phyloP scores from a whole-genome alignment of 805 yeast species.

The Saturnispora ahearnii region DNA sequence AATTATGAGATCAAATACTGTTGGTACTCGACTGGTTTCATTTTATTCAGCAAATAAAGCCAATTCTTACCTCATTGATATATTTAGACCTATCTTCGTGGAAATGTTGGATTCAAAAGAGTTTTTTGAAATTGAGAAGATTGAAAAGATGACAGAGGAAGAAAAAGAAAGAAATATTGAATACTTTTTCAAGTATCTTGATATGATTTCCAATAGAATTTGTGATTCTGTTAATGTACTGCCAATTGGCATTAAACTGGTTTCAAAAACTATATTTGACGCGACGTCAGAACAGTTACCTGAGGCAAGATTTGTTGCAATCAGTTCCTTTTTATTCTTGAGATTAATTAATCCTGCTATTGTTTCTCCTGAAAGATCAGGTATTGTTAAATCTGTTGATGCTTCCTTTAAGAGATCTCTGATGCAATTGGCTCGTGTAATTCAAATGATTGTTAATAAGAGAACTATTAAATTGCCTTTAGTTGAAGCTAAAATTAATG shows the following conservation, averaged over 20 bases:
- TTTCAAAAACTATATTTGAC: slow-evolving; percentile 56
- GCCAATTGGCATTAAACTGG: slow-evolving; percentile 64
- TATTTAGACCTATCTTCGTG: slow-evolving; percentile 48
- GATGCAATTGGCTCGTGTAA: slow-evolving; percentile 69
- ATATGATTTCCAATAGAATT: slow-evolving; percentile 49
- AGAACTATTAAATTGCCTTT: slow-evolving; percentile 63
- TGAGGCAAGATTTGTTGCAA: slow-evolving; percentile 57
- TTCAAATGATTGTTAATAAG: slow-evolving; percentile 84
- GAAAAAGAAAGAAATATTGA: slow-evolving; percentile 35
- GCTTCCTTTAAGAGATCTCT: slow-evolving; percentile 47
- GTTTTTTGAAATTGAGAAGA: slow-evolving; percentile 44
- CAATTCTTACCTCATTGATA: slow-evolving; percentile 40
- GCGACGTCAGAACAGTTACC: slow-evolving; percentile 56
- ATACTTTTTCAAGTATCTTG: slow-evolving; percentile 48
- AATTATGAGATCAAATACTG: slow-evolving; percentile 70
- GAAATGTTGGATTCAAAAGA: slow-evolving; percentile 42
- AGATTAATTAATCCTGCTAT: slow-evolving; percentile 82
- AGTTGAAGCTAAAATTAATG: slow-evolving; percentile 30
- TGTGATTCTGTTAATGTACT: slow-evolving; percentile 44
- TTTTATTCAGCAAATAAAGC: slow-evolving; percentile 66
- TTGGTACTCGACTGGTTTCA: slow-evolving; percentile 70
- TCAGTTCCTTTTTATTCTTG: slow-evolving; percentile 80
- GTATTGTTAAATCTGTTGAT: slow-evolving; percentile 15
- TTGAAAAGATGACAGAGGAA: slow-evolving; percentile 21
- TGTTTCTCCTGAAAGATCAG: slow-evolving; percentile 67